Percentiles rank a stretch among this genome's conserved stretches.
Conservation (phyloP, 176 grass and related monocot species). For the Zea luxurians region DNA sequence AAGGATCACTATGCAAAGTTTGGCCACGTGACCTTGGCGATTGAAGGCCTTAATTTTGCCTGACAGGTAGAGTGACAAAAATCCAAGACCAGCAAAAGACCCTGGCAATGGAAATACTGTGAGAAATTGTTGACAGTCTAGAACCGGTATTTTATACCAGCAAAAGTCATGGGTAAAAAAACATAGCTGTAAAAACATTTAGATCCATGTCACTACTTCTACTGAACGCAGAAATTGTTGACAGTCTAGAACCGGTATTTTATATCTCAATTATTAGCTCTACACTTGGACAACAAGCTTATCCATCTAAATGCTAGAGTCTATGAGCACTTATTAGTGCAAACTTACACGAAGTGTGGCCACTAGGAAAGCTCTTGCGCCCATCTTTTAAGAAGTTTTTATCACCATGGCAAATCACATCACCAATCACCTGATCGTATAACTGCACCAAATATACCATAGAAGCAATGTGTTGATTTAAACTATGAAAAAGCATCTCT, state of each 20-base stretch:
- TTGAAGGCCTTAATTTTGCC: constrained; percentile 79
- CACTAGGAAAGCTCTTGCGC: constrained; percentile 94
- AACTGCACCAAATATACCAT: constrained; percentile 41
- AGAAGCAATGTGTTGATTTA: not conserved
- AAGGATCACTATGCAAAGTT: constrained; percentile 83
- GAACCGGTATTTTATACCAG: no score
- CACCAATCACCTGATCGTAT: constrained; percentile 67
- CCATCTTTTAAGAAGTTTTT: constrained; percentile 61
- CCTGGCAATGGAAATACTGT: constrained; percentile 43
- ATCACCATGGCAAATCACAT: constrained; percentile 74
- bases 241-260: not conserved
- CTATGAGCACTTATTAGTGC: not conserved
- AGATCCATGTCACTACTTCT: not conserved
- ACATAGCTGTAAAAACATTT: not conserved
- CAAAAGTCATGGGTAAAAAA: not conserved
- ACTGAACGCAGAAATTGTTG: constrained; percentile 20
- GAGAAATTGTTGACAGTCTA: not conserved
- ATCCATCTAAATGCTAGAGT: constrained; percentile 16
- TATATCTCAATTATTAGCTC: constrained; percentile 5
- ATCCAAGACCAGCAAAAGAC: constrained; percentile 91
- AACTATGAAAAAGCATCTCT: not conserved
- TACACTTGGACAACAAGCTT: constrained; percentile 10
- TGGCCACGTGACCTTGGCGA: constrained; percentile 61
- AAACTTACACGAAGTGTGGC: constrained; percentile 87
- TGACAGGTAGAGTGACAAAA: constrained; percentile 70